phyloP scores from a whole-genome alignment of 2,329 filamentous ascomycete species.

The Gnomoniopsis sp. region DNA sequence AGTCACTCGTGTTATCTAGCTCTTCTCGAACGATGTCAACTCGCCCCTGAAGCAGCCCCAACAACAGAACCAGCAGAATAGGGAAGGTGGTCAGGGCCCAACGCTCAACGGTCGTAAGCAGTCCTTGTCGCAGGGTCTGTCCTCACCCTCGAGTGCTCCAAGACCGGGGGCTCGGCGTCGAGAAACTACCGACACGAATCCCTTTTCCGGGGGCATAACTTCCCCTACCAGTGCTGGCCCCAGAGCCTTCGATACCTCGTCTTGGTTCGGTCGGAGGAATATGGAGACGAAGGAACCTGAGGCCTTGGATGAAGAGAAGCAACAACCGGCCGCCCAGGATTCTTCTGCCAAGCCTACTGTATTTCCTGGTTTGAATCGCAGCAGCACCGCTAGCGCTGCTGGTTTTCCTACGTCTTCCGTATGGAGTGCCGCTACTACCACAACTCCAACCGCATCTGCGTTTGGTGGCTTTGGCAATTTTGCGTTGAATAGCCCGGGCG shows the following conservation, averaged over 20 bases:
- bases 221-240: slow-evolving; percentile 54
- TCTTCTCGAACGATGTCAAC: slow-evolving; percentile 85
- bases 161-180: slow-evolving; percentile 77
- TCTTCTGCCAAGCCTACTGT: slow-evolving; percentile 29
- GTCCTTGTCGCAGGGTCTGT: slow-evolving; percentile 74
- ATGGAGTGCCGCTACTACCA: slow-evolving; percentile 53
- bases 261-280: slow-evolving; percentile 55
- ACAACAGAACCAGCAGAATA: slow-evolving; percentile 51
- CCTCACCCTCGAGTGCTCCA: slow-evolving; percentile 67
- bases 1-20: slow-evolving; percentile 40
- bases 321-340: slow-evolving; percentile 25
- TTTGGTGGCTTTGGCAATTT: slow-evolving; percentile 92
- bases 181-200: slow-evolving; percentile 73
- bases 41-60: slow-evolving; percentile 78
- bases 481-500: slow-evolving; percentile 58
- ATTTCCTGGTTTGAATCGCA: slow-evolving; percentile 50
- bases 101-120: slow-evolving; percentile 70
- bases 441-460: slow-evolving; percentile 61
- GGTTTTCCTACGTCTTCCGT: slow-evolving; percentile 40
- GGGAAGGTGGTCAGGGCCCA: slow-evolving; percentile 55
- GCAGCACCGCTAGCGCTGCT: slow-evolving; percentile 49
- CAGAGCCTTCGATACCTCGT: slow-evolving; percentile 57
- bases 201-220: slow-evolving; percentile 47
- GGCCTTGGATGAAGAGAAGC: slow-evolving; percentile 46
- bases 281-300: slow-evolving; percentile 54